Percentiles rank a stretch among this genome's conserved stretches.
Evolutionary conservation across 2,329 filamentous ascomycete species (phyloP).

Genomic region (Metarhizium rileyi): DNA sequence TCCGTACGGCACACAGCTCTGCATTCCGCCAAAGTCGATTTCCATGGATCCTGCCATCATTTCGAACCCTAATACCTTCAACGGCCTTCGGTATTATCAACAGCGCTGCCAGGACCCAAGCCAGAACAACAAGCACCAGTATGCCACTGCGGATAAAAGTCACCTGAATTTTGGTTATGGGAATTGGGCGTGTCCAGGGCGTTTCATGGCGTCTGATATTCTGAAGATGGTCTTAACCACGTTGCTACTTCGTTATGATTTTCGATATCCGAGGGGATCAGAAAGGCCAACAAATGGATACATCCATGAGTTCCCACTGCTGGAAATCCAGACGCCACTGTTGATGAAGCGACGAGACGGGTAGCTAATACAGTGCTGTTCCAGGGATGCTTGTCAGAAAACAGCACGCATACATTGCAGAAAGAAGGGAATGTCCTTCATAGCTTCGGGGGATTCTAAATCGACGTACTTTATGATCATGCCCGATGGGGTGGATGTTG

Average conservation of each 20-base stretch:
- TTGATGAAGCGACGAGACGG: conserved; percentile 4
- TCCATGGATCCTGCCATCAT: conserved; percentile 4
- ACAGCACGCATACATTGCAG: too few relatives aligned
- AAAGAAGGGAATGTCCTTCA: too few relatives aligned
- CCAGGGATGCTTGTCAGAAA: too few relatives aligned
- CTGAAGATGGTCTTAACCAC: conserved; percentile 7
- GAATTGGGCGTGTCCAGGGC: conserved; percentile 8
- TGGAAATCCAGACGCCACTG: conserved; percentile 3
- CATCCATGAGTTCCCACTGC: conserved; percentile 8
- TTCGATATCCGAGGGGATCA: conserved; percentile 3
- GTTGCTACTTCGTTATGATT: conserved; percentile 7
- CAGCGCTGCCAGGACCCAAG: background rate
- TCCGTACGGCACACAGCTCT: conserved; percentile 6
- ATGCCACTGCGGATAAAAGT: conserved; percentile 8
- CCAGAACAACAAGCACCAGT: conserved; percentile 8
- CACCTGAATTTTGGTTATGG: conserved; percentile 11
- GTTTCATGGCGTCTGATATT: conserved; percentile 9
- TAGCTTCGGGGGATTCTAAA: too few relatives aligned
- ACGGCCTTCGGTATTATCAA: conserved; percentile 8
- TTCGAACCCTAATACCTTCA: conserved; percentile 1
- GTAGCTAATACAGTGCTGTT: too few relatives aligned
- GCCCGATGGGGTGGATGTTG: too few relatives aligned
- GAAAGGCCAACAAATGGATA: conserved; percentile 1
- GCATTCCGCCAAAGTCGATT: conserved; percentile 4
- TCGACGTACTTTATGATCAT: too few relatives aligned